Base-by-base conservation (phyloP, 148 eudicot species). In the Cornus kousa region DNA sequence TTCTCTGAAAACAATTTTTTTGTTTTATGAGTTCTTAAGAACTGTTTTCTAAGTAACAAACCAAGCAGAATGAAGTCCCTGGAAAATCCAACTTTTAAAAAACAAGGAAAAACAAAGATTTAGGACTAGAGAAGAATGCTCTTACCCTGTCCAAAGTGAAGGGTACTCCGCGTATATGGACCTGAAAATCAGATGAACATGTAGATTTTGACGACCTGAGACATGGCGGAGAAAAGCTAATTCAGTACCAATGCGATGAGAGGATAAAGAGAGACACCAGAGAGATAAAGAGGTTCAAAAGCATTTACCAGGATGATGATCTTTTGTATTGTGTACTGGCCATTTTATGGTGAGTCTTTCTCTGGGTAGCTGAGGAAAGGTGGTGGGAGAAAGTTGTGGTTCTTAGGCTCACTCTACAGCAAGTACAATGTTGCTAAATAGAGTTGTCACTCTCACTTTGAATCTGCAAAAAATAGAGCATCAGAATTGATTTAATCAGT, bases 101-200 rank as follows among this genome's bases (percentile, higher is more conserved):
- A 35, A 35, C n/a, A 35, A 35, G 1, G 37, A 39, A 67, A 4
- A 16, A 43, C n/a, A 14, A 35, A 19, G 10, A 17, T 32, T 28
- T 14, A 23, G 14, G 46, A 5, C 6, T 6, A 35, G 35, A 24
- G 67, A 50, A 28, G 24, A 32, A 35, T 37, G 20, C 53, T 50
- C 80, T 68, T 84, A 90, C 97, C 83, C 82, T 87, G 84, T 90
- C 85, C 5, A 88, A 33, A 14, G 79, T 84, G 80, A 90, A 74
- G 70, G 84, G 87, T 13, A 83, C 65, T 9, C 84, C 82, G 9
- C 82, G 32, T 7, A 82, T 28, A 1, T 81, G 48, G 19, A 85
- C 66, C 5, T 83, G 88, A 24, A 77, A 13, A 62, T 78, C 77
- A 77, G 85, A 68, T 43, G 85, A 65, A n/a, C 80, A 70, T 35